Conservation (phyloP, 306 rosid genomes). For the Chamaecrista fasciculata region DNA sequence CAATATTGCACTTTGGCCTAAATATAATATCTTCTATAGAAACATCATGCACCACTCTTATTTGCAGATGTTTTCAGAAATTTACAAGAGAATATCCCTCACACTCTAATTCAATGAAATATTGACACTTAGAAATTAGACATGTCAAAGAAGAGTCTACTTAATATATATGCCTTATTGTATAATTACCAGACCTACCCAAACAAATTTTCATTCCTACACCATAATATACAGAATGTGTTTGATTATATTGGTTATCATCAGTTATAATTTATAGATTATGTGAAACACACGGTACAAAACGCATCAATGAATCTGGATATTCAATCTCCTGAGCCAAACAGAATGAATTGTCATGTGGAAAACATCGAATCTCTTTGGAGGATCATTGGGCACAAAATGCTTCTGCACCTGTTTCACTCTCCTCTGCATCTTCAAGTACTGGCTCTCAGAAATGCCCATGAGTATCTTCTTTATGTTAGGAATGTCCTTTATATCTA, state of each 20-base stretch:
- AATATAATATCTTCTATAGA: neutral
- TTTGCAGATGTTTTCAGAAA: neutral
- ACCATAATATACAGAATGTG: constrained; percentile 15
- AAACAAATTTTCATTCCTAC: neutral
- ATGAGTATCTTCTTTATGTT: constrained; percentile 49
- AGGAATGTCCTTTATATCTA: constrained; percentile 44
- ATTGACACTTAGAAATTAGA: neutral
- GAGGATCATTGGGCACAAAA: constrained; percentile 56
- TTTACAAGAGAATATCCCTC: neutral
- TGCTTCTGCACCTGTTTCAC: constrained; percentile 54
- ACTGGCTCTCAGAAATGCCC: constrained; percentile 45
- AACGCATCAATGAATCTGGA: constrained; percentile 18
- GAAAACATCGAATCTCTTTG: constrained; percentile 52
- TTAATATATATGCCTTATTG: no score
- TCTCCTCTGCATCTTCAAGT: constrained; percentile 43
- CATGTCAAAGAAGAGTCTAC: neutral
- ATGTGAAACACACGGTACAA: constrained; percentile 4
- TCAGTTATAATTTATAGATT: neutral
- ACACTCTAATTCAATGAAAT: neutral
- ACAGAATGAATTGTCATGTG: constrained; percentile 60
- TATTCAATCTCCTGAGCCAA: constrained; percentile 61
- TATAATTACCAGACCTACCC: neutral
- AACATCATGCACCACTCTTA: neutral
- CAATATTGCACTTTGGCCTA: no score
- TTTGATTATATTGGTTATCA: neutral